These are phyloP conservation scores for Heritiera fomes DNA, from an alignment of 345 rosid genomes.

Conservation along the genomic window DNA sequence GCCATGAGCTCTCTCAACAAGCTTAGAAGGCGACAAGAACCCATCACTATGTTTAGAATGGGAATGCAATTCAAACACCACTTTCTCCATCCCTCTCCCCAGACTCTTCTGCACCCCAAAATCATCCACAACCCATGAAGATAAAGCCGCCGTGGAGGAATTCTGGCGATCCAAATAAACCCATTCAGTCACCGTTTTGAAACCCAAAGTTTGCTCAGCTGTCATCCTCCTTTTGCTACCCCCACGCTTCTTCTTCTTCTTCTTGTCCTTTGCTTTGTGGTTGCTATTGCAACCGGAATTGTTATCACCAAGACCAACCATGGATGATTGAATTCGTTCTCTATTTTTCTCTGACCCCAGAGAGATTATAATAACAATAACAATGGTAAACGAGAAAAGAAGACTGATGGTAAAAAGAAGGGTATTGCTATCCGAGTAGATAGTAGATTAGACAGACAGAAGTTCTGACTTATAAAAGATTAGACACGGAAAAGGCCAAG, in stretches of 20 bases:
- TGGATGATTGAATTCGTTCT: not conserved
- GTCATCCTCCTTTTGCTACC: constrained; percentile 74
- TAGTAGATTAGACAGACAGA: not conserved
- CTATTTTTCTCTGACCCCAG: too few relatives aligned
- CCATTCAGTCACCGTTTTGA: constrained; percentile 78
- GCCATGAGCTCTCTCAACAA: constrained; percentile 82
- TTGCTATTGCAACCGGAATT: constrained; percentile 5
- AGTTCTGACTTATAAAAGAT: not conserved
- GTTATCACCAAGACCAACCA: constrained; percentile 26
- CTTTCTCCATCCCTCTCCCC: constrained; percentile 40
- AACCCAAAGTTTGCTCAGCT: constrained; percentile 64
- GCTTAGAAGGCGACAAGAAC: constrained; percentile 83
- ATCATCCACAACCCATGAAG: constrained; percentile 48
- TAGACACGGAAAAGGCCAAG: not conserved
- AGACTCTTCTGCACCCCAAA: constrained; percentile 52
- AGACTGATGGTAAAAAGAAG: not conserved
- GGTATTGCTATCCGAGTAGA: not conserved
- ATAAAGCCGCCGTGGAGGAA: constrained; percentile 28
- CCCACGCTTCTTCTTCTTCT: constrained; percentile 77
- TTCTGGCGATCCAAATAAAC: constrained; percentile 44
- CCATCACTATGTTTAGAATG: constrained; percentile 97
- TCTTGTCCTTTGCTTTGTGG: constrained; percentile 45
- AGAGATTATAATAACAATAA: not conserved
- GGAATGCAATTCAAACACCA: constrained; percentile 83
- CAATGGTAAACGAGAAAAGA: not conserved